Conservation (phyloP, 306 rosid species). For the Quercus variabilis region DNA sequence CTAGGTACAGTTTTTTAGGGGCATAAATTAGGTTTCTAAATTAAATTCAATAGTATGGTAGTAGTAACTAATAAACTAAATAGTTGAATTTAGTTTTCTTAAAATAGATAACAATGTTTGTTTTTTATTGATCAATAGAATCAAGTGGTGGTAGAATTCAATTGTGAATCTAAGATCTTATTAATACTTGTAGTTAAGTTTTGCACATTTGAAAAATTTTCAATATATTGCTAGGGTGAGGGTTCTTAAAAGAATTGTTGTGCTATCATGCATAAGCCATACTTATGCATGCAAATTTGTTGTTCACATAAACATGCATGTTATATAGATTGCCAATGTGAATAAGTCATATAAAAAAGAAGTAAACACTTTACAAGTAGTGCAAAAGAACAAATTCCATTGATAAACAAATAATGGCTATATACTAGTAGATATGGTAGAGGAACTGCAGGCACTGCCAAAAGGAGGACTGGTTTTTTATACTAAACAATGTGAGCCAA, state of each 20-base stretch:
- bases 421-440: background rate
- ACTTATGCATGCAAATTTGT: background rate
- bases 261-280: background rate
- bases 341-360: background rate
- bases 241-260: background rate
- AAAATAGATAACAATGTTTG: too few species aligned
- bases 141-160: too few species aligned
- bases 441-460: constrained; percentile 19
- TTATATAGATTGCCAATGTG: background rate
- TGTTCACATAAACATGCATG: background rate
- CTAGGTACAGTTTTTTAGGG: too few species aligned
- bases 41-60: too few species aligned
- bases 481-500: background rate
- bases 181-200: too few species aligned
- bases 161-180: too few species aligned
- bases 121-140: too few species aligned
- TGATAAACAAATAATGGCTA: constrained; percentile 11
- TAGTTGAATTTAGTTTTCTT: too few species aligned
- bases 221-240: background rate
- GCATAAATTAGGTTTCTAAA: too few species aligned
- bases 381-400: constrained; percentile 13
- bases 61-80: too few species aligned
- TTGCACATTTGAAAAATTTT: too few species aligned
- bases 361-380: background rate
- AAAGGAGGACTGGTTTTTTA: constrained; percentile 17